A percentile compares a stretch with the other conserved stretches of the same genome.
Conservation (phyloP, 202 grass and related monocot species). For the Digitaria exilis region DNA sequence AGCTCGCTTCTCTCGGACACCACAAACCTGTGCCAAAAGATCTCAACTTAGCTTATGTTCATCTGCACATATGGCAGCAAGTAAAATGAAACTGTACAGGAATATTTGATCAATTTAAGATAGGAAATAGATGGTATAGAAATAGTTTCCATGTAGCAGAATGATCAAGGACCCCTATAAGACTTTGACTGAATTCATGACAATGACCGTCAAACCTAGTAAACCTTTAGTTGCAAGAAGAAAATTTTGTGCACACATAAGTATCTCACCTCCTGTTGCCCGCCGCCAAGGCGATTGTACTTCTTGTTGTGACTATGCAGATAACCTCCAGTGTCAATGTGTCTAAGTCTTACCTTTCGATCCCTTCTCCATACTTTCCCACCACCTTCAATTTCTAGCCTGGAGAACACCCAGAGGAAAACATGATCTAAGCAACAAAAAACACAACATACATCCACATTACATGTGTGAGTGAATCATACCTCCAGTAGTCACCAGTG, state of each 20-base stretch:
- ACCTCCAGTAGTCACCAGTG: constrained; percentile 91
- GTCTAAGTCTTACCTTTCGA: constrained; percentile 73
- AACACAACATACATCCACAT: neutral
- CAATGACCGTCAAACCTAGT: neutral
- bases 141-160: constrained; percentile 1
- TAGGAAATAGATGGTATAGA: neutral
- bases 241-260: constrained; percentile 18
- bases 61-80: neutral
- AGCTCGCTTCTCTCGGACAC: constrained; percentile 70
- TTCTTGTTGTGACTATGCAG: constrained; percentile 93
- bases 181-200: neutral
- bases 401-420: constrained; percentile 39
- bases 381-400: constrained; percentile 82
- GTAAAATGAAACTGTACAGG: constrained; percentile 7
- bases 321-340: constrained; percentile 82
- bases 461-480: constrained; percentile 26
- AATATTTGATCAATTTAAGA: neutral
- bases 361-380: constrained; percentile 87
- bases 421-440: constrained; percentile 10
- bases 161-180: neutral
- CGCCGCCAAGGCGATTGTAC: constrained; percentile 83
- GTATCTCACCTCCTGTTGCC: constrained; percentile 87
- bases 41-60: neutral
- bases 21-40: constrained; percentile 73
- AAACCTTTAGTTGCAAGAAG: neutral